phyloP scores from a whole-genome alignment of 495 filamentous ascomycete genomes.

The Aspergillus bridgeri region DNA sequence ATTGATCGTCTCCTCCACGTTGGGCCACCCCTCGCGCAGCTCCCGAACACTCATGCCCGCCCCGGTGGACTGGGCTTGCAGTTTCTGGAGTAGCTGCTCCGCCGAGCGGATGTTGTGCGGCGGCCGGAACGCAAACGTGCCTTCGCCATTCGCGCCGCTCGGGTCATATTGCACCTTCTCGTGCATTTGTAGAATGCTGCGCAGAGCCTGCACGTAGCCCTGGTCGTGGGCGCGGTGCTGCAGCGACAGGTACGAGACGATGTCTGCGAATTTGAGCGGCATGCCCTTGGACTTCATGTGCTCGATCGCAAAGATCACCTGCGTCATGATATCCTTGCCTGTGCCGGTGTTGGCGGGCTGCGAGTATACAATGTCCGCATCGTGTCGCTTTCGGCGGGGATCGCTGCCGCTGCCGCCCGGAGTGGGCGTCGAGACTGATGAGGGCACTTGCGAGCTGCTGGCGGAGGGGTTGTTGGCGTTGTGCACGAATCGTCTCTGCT shows the following conservation, averaged over 20 bases:
- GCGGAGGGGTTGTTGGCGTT: conserved; percentile 29
- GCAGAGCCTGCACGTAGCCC: conserved; percentile 42
- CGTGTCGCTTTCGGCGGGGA: conserved; percentile 57
- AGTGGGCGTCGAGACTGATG: conserved; percentile 38
- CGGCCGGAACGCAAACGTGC: conserved; percentile 74
- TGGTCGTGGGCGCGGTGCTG: conserved; percentile 49
- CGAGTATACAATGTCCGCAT: conserved; percentile 63
- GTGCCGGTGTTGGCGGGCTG: conserved; percentile 75
- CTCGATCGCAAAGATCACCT: conserved; percentile 77
- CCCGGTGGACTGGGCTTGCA: conserved; percentile 78
- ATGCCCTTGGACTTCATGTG: conserved; percentile 76
- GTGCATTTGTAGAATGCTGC: conserved; percentile 48
- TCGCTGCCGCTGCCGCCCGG: conserved; percentile 35
- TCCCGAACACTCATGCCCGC: conserved; percentile 79
- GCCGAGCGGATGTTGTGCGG: conserved; percentile 72
- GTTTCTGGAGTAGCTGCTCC: conserved; percentile 70
- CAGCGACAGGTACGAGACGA: conserved; percentile 72
- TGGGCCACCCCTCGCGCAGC: conserved; percentile 90
- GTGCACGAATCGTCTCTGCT: conserved; percentile 38
- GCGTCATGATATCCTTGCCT: conserved; percentile 75
- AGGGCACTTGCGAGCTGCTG: conserved; percentile 40
- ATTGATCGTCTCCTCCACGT: conserved; percentile 71
- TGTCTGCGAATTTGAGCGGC: conserved; percentile 66
- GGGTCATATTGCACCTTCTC: conserved; percentile 69
- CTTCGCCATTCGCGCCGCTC: conserved; percentile 54